Percentiles rank a stretch among this genome's conserved stretches.
These are phyloP conservation scores for Picea mariana DNA, from an alignment of 83 land plant genomes.

Conservation along the genomic window DNA sequence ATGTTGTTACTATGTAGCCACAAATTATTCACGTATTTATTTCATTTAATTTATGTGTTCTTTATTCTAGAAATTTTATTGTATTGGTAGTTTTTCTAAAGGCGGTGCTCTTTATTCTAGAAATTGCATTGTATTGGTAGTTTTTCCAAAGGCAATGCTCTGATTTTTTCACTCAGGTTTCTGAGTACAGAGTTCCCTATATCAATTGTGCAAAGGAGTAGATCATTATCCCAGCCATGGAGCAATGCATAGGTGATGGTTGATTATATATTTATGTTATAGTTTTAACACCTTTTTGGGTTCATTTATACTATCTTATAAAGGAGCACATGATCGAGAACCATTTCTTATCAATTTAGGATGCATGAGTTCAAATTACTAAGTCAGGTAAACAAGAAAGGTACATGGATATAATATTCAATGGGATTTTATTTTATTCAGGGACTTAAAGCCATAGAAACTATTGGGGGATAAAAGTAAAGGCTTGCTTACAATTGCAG, in stretches of 20 bases:
- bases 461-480: slow-evolving; percentile 81
- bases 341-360: too few species aligned
- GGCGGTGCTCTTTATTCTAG: too few species aligned
- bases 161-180: background rate
- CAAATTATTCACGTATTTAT: too few species aligned
- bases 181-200: slow-evolving; percentile 72
- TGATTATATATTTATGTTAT: background rate
- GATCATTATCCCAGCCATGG: slow-evolving; percentile 91
- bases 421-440: slow-evolving; percentile 2
- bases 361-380: too few species aligned
- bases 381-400: too few species aligned
- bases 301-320: too few species aligned
- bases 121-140: background rate
- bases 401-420: too few species aligned
- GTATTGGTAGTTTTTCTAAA: too few species aligned
- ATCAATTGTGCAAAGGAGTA: slow-evolving; percentile 89
- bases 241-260: background rate
- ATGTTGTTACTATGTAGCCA: too few species aligned
- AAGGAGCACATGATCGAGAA: too few species aligned
- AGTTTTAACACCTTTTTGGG: background rate
- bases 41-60: too few species aligned
- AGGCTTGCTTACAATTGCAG: slow-evolving; percentile 84
- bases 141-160: background rate
- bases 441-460: slow-evolving; percentile 93
- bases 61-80: too few species aligned